Evolutionary conservation across 768 basidiomycete species (phyloP), one percentile per base, ranked within the genome.

Genomic region (Phaeotremella skinneri): DNA sequence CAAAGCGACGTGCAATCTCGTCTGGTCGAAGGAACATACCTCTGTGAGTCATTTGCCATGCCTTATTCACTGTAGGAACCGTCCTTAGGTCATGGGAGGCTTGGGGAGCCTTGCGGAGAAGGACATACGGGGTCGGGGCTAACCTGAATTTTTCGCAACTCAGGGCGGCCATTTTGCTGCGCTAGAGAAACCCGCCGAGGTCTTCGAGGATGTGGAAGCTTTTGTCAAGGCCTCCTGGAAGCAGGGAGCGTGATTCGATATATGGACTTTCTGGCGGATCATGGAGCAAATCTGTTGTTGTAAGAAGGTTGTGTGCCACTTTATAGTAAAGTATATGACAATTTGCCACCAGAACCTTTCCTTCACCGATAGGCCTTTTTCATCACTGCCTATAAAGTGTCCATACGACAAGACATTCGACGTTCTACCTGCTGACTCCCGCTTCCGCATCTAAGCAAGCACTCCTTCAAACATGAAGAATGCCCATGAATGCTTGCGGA

Each of bases 121-220:
- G 37, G 7, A 20, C 20, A 31, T 27, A 43, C n/a, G n/a, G n/a
- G n/a, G n/a, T n/a, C 27, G 31, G 1, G 37, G 30, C 52, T 58
- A 34, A 47, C 34, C 4, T 11, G 17, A 21, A 43, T 9, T 45
- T 25, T 25, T 42, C 17, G 25, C 53, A 54, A 21, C 32, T 27
- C 54, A 66, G 66, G 72, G 72, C 4, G 74, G 78, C 3, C 78
- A 79, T 52, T 78, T 78, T 63, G 77, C 78, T 9, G 76, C 76
- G 1, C 45, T 76, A 1, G 77, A 79, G 53, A 26, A 56, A 20
- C 77, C 78, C 3, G 72, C 66, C 14, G 57, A 54, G 45, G 55
- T 77, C 1, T 69, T 59, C 54, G 47, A 62, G 32, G 77, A 78
- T 56, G 55, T 78, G 1, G 66, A 71, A 53, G 76, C 74, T 17